Evolutionary conservation across 345 rosid species (phyloP), one percentile per base, ranked within the genome.

Genomic region (Gossypium longicalyx): DNA sequence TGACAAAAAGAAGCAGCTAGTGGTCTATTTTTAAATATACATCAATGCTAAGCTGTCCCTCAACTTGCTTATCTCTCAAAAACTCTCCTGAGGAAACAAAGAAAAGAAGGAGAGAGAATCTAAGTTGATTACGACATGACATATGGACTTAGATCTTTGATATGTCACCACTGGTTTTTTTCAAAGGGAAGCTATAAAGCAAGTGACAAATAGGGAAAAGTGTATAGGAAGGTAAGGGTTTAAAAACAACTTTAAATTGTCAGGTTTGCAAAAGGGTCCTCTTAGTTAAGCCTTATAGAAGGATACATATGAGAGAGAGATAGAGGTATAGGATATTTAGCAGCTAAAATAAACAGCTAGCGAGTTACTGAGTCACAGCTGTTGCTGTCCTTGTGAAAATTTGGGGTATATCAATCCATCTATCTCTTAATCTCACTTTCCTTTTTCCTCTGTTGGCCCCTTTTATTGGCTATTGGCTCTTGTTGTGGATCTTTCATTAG

Each of bases 81-180:
- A 73, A 77, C 74, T 47, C 77, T 73, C 63, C 63, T 41, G 86
- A 71, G 86, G 86, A 83, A 83, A 79, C 88, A 75, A 0, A 49
- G 59, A 66, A n/a, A 53, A 49, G 59, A 61, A n/a, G 19, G 73
- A 73, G 64, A 74, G 70, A 73, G 82, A 77, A 84, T 84, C 82
- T 77, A 77, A 29, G 76, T 69, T 82, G 87, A 86, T 78, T 67
- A 72, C 53, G 89, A 84, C 89, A 19, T 78, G 70, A 82, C 85
- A 74, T 10, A 41, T 77, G 61, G 80, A 67, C 60, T 70, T 79
- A 20, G 83, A 84, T 82, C 7, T 61, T 82, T 82, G 85, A 86
- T 80, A 49, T 84, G 59, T 82, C 87, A 71, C 68, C 76, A 54
- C 9, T 11, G 67, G 23, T 13, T 38, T 17, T 52, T 34, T 34